Evolutionary conservation across 495 filamentous ascomycete genomes (phyloP).

Genomic region (Lepidopterella palustris): DNA sequence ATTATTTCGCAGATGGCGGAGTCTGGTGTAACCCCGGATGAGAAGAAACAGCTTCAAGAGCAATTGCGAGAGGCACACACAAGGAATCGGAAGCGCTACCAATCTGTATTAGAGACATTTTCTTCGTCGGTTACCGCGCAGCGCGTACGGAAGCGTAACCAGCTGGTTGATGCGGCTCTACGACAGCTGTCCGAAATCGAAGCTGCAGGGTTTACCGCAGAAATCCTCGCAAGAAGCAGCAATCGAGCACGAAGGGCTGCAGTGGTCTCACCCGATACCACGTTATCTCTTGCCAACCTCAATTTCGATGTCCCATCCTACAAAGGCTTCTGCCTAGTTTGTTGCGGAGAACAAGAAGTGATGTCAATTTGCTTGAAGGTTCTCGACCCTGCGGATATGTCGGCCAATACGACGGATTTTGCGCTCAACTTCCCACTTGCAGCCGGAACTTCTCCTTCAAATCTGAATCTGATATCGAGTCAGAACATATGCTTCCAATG

Average conservation of each 20-base stretch:
- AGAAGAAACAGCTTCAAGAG: conserved; percentile 7
- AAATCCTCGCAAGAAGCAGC: conserved; percentile 31
- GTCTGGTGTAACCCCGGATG: neutral
- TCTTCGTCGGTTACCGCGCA: conserved; percentile 10
- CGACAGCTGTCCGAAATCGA: conserved; percentile 24
- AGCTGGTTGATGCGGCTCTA: conserved; percentile 29
- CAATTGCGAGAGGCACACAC: conserved; percentile 14
- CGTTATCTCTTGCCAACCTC: conserved; percentile 15
- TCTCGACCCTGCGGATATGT: conserved; percentile 14
- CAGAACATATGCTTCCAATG: conserved; percentile 24
- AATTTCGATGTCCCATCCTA: conserved; percentile 22
- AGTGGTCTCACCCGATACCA: conserved; percentile 22
- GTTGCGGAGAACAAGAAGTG: conserved; percentile 34
- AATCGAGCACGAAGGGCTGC: conserved; percentile 31
- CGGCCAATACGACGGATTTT: conserved; percentile 30
- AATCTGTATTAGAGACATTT: neutral
- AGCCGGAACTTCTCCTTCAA: conserved; percentile 4
- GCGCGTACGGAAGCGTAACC: conserved; percentile 18
- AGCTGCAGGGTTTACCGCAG: conserved; percentile 21
- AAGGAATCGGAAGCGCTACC: conserved; percentile 13
- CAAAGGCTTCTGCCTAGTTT: conserved; percentile 34
- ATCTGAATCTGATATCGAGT: conserved; percentile 15
- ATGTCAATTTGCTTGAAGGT: conserved; percentile 38
- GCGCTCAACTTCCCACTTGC: conserved; percentile 24
- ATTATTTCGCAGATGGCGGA: conserved; percentile 15